Conservation (phyloP, 73 alveolate genomes). For the Halteria grandinella region DNA sequence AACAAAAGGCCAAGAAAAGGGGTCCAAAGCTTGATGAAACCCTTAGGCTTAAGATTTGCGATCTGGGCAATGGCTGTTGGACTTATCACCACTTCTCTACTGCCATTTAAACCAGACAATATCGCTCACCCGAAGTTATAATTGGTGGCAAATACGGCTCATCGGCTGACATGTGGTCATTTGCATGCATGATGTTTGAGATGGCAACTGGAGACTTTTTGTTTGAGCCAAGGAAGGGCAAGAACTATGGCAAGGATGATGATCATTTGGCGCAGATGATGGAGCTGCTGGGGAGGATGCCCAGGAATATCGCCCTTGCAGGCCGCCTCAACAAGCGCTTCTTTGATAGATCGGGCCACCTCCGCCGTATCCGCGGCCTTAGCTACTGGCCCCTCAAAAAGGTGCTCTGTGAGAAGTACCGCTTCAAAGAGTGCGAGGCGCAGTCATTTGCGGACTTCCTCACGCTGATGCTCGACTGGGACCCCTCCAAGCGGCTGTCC, state of each 20-base stretch:
- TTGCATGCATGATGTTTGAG: slow-evolving; percentile 95
- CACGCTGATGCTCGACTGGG: slow-evolving; percentile 75
- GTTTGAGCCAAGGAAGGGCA: slow-evolving; percentile 88
- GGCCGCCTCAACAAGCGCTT: slow-evolving; percentile 59
- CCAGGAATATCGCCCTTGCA: slow-evolving; percentile 60
- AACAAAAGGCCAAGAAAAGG: slow-evolving; percentile 44
- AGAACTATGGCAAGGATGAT: slow-evolving; percentile 76
- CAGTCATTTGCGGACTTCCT: slow-evolving; percentile 73
- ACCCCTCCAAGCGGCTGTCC: slow-evolving; percentile 81
- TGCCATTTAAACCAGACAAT: slow-evolving; percentile 92
- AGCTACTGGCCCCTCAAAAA: slow-evolving; percentile 77
- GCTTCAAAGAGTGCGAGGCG: slow-evolving; percentile 78
- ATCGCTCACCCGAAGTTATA: slow-evolving; percentile 93
- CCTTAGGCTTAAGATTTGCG: slow-evolving; percentile 85
- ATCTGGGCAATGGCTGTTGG: slow-evolving; percentile 97
- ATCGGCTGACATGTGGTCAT: slow-evolving; percentile 95
- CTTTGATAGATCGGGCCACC: slow-evolving; percentile 73
- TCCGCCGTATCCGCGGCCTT: slow-evolving; percentile 77
- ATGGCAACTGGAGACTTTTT: slow-evolving; percentile 93
- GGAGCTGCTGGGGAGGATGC: slow-evolving; percentile 83
- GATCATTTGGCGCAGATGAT: slow-evolving; percentile 87
- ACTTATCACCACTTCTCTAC: slow-evolving; percentile 89
- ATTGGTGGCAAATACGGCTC: slow-evolving; percentile 87
- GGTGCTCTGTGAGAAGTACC: slow-evolving; percentile 80
- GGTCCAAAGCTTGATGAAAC: slow-evolving; percentile 71